Base-by-base conservation (phyloP, 208 protist genomes). In the Crithidia thermophila region DNA sequence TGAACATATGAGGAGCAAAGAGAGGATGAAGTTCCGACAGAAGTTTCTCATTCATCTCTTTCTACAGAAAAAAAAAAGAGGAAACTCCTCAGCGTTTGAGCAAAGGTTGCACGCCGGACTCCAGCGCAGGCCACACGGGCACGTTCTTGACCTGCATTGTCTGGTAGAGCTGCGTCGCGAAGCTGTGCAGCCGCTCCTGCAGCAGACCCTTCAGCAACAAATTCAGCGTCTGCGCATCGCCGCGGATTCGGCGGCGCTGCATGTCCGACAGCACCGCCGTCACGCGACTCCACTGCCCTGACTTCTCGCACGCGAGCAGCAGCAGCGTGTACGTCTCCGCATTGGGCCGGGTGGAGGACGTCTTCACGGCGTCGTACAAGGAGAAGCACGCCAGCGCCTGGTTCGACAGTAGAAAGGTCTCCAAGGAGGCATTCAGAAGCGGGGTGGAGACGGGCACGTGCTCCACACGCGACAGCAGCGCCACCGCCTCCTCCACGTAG, bases 251-350 rank as follows among this genome's bases (percentile, higher is more conserved):
- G 11, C 79, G 78, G 6, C 39, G 61, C 67, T 96, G 87, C 91
- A 96, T 96, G 31, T 96, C 91, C 1, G 79, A 69, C 7, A 93
- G 72, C 7, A 96, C 72, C 11, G 36, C 39, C 49, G 77, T 90
- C 61, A 84, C 72, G 18, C 67, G 81, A 9, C 59, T 51, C 91
- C 91, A 96, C 36, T 91, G 62, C 16, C 78, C 81, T 1, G 86
- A 82, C 53, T 86, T 79, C 65, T 96, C 91, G 56, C 87, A 94
- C 4, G 84, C 86, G 11, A 94, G 77, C 8, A 96, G 64, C 6
- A 94, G 73, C 53, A 93, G 58, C 25, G 91, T 90, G 62, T 87
- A 96, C 2, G 86, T 96, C 39, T 94, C 88, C 23, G 88, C 77
- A 20, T 79, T 88, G 27, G 79, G 84, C 39, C 42, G 27, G 30